phyloP scores from a whole-genome alignment of 257 asterid species.

The Przewalskia tangutica region DNA sequence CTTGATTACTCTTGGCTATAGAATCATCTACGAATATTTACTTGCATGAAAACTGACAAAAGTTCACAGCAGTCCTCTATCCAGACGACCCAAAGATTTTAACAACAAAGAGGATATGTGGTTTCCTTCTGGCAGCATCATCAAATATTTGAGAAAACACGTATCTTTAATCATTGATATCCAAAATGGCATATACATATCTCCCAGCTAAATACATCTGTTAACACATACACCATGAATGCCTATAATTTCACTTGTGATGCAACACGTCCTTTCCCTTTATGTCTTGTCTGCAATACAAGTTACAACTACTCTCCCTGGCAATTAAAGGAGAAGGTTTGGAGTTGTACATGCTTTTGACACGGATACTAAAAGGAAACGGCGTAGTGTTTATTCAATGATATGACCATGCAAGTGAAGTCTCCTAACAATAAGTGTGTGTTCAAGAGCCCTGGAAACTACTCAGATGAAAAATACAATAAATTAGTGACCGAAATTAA shows the following conservation, averaged over 20 bases:
- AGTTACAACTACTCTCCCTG: neutral
- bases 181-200: neutral
- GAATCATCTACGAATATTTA: neutral
- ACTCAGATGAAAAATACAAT: no score
- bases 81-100: neutral
- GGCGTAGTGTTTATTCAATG: neutral
- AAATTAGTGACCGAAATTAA: no score
- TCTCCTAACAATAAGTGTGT: no score
- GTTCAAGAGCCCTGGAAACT: no score
- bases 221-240: neutral
- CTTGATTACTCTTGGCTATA: neutral
- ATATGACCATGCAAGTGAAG: neutral
- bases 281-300: neutral
- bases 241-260: neutral
- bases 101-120: neutral
- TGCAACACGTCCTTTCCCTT: neutral
- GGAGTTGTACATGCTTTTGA: neutral
- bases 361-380: neutral
- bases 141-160: neutral
- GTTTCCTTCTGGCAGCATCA: neutral
- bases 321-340: neutral
- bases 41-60: no score
- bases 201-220: neutral
- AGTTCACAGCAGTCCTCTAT: neutral
- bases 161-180: neutral